Evolutionary conservation across 192 early-diverging fungal genomes (phyloP), one percentile per base, ranked within the genome.

Genomic region (Gryganskiella cystojenkinii): DNA sequence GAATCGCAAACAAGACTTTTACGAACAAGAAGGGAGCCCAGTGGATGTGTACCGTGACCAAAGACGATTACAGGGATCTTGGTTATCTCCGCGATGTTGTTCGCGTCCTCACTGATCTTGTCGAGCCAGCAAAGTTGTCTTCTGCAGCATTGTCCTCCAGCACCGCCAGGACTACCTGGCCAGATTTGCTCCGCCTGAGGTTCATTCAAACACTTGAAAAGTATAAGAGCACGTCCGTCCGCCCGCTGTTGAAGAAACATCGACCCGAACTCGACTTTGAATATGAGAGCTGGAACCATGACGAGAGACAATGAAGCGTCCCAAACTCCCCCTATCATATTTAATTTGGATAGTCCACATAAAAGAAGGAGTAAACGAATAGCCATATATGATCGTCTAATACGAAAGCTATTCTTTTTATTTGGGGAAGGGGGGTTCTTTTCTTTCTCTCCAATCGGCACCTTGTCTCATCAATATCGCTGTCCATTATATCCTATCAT

Each of bases 191-290:
- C 52, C 15, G 58, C 17, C 52, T 70, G 27, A 43, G 30, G 58
- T 54, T 70, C 28, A 58, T 62, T 22, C 54, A 70, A 47, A 53
- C 34, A 35, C 35, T 9, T 25, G 15, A 9, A 3, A 44, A n/a
- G 8, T 19, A n/a, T 15, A 44, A 35, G 22, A 56, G 22, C 15
- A 61, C 35, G n/a, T 35, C 46, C 25, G 40, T 62, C 8, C 33
- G 52, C 28, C 30, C 19, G 15, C 27, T 62, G 13, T 22, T 70
- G n/a, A 61, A 27, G 24, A 61, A 54, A 8, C 47, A 70, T 56
- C 68, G 68, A 4, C 68, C 68, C 2, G 68, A 62, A 22, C 51
- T 62, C 4, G 68, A 70, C 17, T 62, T 70, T 22, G 58, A 70
- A 24, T 70, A 59, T 58, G 53, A 45, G 10, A 53, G 27, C 6